Base-by-base conservation (phyloP, 352 stramenopile genomes). In the Phytophthora syringae region DNA sequence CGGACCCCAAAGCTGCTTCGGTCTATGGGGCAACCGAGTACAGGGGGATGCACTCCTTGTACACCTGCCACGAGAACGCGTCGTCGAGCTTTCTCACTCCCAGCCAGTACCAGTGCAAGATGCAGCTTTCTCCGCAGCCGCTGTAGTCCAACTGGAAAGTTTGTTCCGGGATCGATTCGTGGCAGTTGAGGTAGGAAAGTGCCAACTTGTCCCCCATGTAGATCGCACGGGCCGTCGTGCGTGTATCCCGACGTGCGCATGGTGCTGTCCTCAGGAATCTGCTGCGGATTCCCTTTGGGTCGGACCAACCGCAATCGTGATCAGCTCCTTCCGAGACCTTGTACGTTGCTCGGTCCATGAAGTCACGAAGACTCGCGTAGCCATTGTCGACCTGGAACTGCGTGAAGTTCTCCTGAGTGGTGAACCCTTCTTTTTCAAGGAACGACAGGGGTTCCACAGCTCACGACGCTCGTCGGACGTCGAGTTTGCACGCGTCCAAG, bases 161-260 rank as follows among this genome's bases (percentile, higher is more conserved):
- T 51, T 69, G 73, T 30, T 74, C 72, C 10, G 72, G 25, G 48
- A 80, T 67, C 28, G 61, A 64, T 36, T 69, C 52, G 60, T 80
- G 68, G 37, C 67, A 80, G 52, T 77, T 77, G n/a, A 62, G 50
- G 18, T 71, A 64, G 37, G 60, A 67, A 9, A 77, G 18, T 11
- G 72, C 68, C 22, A 67, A 58, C 28, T 74, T 77, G 52, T 70
- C 64, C 50, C 72, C 74, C 55, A 82, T 70, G 62, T 70, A 82
- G 67, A 82, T 71, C 52, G 54, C n/a, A n/a, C n/a, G n/a, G n/a
- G n/a, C n/a, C n/a, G n/a, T n/a, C n/a, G n/a, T n/a, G n/a, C n/a
- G n/a, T 83, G 65, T 84, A 84, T 6, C 78, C 78, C 11, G 74
- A 77, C 13, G 72, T 78, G 20, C 70, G 72, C 58, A 82, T 68